Evolutionary conservation across 2,329 filamentous ascomycete species (phyloP).

Genomic region (Arthrobotrys musiformis): DNA sequence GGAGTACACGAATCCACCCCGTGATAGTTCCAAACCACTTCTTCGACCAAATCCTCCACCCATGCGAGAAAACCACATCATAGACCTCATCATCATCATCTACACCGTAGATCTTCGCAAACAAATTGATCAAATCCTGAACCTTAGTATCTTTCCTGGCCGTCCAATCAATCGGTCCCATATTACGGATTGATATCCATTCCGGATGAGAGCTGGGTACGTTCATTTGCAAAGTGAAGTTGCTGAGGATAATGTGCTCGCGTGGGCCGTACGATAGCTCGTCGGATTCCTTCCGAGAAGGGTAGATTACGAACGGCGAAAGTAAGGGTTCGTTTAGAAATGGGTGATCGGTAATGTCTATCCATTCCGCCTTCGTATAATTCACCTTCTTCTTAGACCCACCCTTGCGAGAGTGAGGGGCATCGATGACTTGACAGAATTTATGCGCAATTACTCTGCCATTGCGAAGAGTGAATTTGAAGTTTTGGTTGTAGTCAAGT

Average conservation of each 20-base stretch:
- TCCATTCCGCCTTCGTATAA: not conserved
- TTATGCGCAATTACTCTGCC: not conserved
- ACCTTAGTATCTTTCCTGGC: not conserved
- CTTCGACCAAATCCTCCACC: not conserved
- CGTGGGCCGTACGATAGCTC: not conserved
- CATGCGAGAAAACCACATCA: not conserved
- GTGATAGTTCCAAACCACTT: not conserved
- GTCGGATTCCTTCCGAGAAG: not conserved
- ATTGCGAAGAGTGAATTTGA: not conserved
- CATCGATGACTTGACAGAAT: not conserved
- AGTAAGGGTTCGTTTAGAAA: conserved; percentile 12
- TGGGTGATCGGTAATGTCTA: not conserved
- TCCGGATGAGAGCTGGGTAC: not conserved
- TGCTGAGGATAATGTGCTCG: not conserved
- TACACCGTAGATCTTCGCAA: not conserved
- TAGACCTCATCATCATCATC: not conserved
- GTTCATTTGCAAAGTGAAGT: not conserved
- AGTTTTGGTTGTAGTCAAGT: not conserved
- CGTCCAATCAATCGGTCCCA: not conserved
- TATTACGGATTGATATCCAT: not conserved
- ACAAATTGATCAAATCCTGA: not conserved
- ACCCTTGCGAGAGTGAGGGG: not conserved
- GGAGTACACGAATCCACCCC: not conserved
- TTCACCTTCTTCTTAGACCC: not conserved
- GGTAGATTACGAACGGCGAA: conserved; percentile 15